Evolutionary conservation across 2,329 filamentous ascomycete species (phyloP), one percentile per base, ranked within the genome.

Genomic region (Cercospora berteroae): DNA sequence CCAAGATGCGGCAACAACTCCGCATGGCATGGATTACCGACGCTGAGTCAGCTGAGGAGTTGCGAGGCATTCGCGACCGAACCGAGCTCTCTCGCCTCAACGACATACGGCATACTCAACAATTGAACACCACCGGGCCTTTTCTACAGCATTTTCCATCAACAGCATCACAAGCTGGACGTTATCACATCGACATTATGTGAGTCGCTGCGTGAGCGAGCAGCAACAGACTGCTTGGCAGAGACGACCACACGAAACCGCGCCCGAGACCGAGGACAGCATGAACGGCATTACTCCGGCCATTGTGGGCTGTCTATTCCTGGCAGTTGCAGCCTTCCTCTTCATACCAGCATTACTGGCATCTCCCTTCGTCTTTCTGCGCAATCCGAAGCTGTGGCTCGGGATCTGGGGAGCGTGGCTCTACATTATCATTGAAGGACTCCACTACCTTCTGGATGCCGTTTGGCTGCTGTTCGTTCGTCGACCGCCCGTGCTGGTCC

Each of bases 211-310:
- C 9, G 29, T 8, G 27, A 58, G 27, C 29, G 55, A 31, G 55
- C 55, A 58, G 55, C 55, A 36, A 58, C 55, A 36, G 55, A 33
- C 55, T 58, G 55, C 55, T 36, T 58, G 55, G 55, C 55, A 36
- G 12, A 33, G 20, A 12, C 29, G 9, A 33, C 55, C 27, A 20
- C n/a, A 36, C 31, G 9, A 18, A 23, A 18, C 20, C 48, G 48
- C 13, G 20, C 48, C 20, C 23, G 23, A n/a, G 27, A 56, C 52
- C 20, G 23, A 18, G 27, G 2, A 10, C 16, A 36, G 20, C 44
- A 63, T 63, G 60, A 39, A 63, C 50, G 60, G 60, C 9, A 18
- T 63, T 29, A 29, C 9, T 25, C 56, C 60, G 18, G 60, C 29
- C 16, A n/a, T 56, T 8, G 4, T 63, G 29, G 60, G 27, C 29